phyloP scores from a whole-genome alignment of 176 grass and related monocot species.

The Canna indica region DNA sequence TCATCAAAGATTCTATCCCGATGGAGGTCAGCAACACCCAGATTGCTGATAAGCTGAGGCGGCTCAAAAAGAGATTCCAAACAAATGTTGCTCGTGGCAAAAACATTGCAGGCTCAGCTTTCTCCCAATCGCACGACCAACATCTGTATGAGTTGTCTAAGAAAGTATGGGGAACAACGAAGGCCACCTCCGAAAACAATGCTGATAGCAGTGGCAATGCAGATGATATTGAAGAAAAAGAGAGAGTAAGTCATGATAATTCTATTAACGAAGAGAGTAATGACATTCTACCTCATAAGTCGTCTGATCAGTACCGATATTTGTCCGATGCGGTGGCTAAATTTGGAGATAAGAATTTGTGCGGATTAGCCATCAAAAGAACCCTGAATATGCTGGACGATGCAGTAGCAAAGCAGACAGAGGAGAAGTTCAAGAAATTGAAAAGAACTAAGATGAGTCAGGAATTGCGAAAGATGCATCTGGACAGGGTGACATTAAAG shows the following conservation, averaged over 20 bases:
- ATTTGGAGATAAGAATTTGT: conserved; percentile 32
- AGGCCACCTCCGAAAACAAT: conserved; percentile 24
- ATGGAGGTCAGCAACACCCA: conserved; percentile 37
- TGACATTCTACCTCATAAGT: conserved; percentile 33
- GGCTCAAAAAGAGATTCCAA: conserved; percentile 54
- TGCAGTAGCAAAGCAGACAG: conserved; percentile 25
- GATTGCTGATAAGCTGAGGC: conserved; percentile 47
- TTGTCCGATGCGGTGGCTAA: conserved; percentile 45
- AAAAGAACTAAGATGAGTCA: conserved; percentile 41
- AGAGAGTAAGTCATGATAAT: conserved; percentile 19
- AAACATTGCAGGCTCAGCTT: conserved; percentile 22
- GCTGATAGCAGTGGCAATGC: conserved; percentile 18
- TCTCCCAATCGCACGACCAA: conserved; percentile 32
- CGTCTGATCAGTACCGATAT: conserved; percentile 35
- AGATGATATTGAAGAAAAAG: conserved; percentile 21
- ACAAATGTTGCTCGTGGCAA: conserved; percentile 16
- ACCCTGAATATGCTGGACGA: conserved; percentile 44
- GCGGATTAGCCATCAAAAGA: conserved; percentile 39
- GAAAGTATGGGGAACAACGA: conserved; percentile 37
- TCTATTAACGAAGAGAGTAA: conserved; percentile 14
- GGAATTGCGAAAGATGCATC: conserved; percentile 49
- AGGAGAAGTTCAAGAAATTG: conserved; percentile 52
- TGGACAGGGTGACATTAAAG: conserved; percentile 63
- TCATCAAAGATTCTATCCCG: conserved; percentile 35
- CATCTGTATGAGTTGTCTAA: conserved; percentile 37